These are phyloP conservation scores for Aaosphaeria arxii DNA, from an alignment of 2,329 filamentous ascomycete species.

Conservation along the genomic window DNA sequence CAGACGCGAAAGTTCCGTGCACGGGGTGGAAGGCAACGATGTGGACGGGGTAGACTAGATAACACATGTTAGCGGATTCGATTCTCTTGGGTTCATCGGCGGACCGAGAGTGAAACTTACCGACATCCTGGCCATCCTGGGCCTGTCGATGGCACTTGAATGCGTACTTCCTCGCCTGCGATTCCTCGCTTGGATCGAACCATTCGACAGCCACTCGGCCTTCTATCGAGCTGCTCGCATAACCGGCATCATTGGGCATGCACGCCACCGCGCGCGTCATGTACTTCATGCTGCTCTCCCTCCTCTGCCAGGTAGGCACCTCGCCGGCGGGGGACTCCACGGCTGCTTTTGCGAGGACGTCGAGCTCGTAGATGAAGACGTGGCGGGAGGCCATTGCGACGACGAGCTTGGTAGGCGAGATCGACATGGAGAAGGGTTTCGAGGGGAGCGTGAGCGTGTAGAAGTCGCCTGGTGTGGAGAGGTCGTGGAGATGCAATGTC, in stretches of 20 bases:
- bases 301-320: constrained; percentile 83
- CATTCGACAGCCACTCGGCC: constrained; percentile 95
- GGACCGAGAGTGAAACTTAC: too few species aligned
- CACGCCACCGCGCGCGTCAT: constrained; percentile 90
- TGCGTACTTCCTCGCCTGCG: constrained; percentile 90
- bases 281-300: constrained; percentile 93
- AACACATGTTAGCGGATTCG: too few species aligned
- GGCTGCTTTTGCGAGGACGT: constrained; percentile 53
- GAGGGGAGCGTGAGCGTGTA: constrained; percentile 70
- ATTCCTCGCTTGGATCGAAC: constrained; percentile 87
- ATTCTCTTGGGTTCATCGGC: too few species aligned
- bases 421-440: constrained; percentile 82
- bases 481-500: constrained; percentile 80
- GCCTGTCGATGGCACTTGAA: constrained; percentile 96
- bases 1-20: constrained; percentile 81
- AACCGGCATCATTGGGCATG: constrained; percentile 95
- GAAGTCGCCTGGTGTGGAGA: constrained; percentile 53
- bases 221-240: constrained; percentile 89
- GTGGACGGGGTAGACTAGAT: constrained; percentile 78
- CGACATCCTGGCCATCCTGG: constrained; percentile 66
- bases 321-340: constrained; percentile 36
- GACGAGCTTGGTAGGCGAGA: constrained; percentile 80
- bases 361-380: constrained; percentile 92
- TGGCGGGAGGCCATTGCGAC: constrained; percentile 93
- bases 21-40: constrained; percentile 83